phyloP scores from a whole-genome alignment of 768 basidiomycete genomes.

The Termitomyces sp. region DNA sequence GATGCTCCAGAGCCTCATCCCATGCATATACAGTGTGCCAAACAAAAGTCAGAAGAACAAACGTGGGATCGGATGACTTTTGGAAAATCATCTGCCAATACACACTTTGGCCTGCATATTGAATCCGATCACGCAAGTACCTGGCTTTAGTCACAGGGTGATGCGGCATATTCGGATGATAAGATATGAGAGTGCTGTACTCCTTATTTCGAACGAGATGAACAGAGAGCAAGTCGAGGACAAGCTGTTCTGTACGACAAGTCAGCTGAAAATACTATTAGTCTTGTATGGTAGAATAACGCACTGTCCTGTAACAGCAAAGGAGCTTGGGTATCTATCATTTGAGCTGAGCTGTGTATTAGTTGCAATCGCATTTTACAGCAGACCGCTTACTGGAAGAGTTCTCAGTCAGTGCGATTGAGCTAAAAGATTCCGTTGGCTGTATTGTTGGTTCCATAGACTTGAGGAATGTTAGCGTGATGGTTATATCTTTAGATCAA shows the following conservation, averaged over 20 bases:
- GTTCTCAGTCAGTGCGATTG: slow-evolving; percentile 3
- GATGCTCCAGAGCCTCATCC: slow-evolving; percentile 20
- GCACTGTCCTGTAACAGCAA: slow-evolving; percentile 26
- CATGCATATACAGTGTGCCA: slow-evolving; percentile 22
- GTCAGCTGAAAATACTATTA: neutral
- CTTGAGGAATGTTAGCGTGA: slow-evolving; percentile 50
- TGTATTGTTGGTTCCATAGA: slow-evolving; percentile 23
- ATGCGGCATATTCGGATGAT: slow-evolving; percentile 31
- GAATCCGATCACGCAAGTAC: slow-evolving; percentile 40
- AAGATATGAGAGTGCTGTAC: slow-evolving; percentile 45
- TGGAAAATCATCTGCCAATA: slow-evolving; percentile 22
- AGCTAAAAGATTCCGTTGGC: neutral
- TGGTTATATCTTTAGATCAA: slow-evolving; percentile 43
- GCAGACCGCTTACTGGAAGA: slow-evolving; percentile 7
- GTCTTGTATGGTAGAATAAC: neutral
- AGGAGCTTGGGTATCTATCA: slow-evolving; percentile 37
- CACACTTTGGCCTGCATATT: slow-evolving; percentile 32
- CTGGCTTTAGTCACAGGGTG: slow-evolving; percentile 33
- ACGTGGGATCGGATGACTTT: slow-evolving; percentile 17
- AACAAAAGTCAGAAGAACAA: slow-evolving; percentile 18
- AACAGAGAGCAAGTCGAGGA: slow-evolving; percentile 41
- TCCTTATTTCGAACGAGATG: slow-evolving; percentile 40
- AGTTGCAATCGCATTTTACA: neutral
- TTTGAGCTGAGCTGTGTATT: slow-evolving; percentile 15
- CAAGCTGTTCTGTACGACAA: slow-evolving; percentile 22